A percentile compares a stretch with the other conserved stretches of the same genome.
Conservation (phyloP, 257 asterid genomes). For the Plantago elongata region DNA sequence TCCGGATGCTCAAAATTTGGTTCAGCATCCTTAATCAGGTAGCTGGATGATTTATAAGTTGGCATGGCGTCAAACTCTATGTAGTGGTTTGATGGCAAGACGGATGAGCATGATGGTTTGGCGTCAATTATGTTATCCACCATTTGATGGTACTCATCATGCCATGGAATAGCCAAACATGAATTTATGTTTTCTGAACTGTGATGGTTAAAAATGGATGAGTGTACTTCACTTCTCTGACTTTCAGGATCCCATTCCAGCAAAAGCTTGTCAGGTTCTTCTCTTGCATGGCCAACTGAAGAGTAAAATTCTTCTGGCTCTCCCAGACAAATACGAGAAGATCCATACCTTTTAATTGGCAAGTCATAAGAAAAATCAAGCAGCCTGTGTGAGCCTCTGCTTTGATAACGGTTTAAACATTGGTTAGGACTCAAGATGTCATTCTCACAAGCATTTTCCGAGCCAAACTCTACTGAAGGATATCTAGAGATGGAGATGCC, state of each 20-base stretch:
- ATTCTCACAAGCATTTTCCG: conserved; percentile 25
- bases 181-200: conserved; percentile 17
- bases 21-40: conserved; percentile 24
- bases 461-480: conserved; percentile 21
- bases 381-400: conserved; percentile 21
- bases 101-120: conserved; percentile 23
- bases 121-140: conserved; percentile 25
- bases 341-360: conserved; percentile 27
- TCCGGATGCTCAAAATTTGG: conserved; percentile 27
- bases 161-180: conserved; percentile 29
- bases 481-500: conserved; percentile 25
- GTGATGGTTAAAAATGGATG: conserved; percentile 18
- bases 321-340: conserved; percentile 24
- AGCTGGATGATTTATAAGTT: conserved; percentile 20
- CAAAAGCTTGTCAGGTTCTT: conserved; percentile 32
- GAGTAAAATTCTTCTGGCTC: conserved; percentile 32
- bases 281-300: conserved; percentile 27
- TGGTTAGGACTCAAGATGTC: conserved; percentile 23
- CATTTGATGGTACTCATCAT: conserved; percentile 26
- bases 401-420: conserved; percentile 18
- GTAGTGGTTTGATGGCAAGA: conserved; percentile 25
- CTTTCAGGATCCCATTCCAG: conserved; percentile 39
- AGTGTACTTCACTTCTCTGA: conserved; percentile 23
- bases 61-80: conserved; percentile 26
- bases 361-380: conserved; percentile 25